phyloP scores from a whole-genome alignment of 192 early-diverging fungal species.

The Mycoemilia scoparia region DNA sequence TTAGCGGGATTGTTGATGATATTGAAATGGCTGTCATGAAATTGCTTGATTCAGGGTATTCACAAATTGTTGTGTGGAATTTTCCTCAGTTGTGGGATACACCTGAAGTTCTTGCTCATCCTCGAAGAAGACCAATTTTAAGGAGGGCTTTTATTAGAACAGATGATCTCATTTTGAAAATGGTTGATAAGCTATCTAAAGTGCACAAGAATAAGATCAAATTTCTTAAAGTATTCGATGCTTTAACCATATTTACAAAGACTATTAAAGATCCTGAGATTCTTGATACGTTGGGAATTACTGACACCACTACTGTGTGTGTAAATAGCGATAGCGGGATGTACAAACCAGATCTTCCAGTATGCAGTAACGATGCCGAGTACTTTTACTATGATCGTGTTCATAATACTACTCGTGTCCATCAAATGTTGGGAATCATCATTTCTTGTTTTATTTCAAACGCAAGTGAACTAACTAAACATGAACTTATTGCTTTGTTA shows the following conservation, averaged over 20 bases:
- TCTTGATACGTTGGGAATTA: constrained; percentile 12
- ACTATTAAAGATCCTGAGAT: constrained; percentile 8
- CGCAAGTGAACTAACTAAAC: too few species aligned
- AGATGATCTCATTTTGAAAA: constrained; percentile 9
- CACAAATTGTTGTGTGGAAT: constrained; percentile 25
- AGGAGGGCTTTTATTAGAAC: constrained; percentile 3
- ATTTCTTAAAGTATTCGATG: constrained; percentile 11
- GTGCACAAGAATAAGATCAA: constrained; percentile 3
- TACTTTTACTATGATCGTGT: constrained; percentile 20
- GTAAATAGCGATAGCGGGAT: constrained; percentile 13
- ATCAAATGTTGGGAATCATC: constrained; percentile 21
- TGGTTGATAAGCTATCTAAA: neutral
- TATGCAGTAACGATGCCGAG: constrained; percentile 20
- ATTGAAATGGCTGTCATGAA: constrained; percentile 11
- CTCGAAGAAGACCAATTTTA: too few species aligned
- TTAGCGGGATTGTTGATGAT: constrained; percentile 6
- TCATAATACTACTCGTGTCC: constrained; percentile 24
- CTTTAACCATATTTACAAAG: constrained; percentile 9
- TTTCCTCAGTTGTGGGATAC: constrained; percentile 14
- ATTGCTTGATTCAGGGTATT: constrained; percentile 16
- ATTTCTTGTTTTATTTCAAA: too few species aligned
- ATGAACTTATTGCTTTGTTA: too few species aligned
- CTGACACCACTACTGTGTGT: constrained; percentile 12
- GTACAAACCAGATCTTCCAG: neutral
- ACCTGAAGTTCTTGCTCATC: constrained; percentile 5